These are phyloP conservation scores for Metarhizium rileyi DNA, from an alignment of 2,329 filamentous ascomycete species.

Conservation along the genomic window DNA sequence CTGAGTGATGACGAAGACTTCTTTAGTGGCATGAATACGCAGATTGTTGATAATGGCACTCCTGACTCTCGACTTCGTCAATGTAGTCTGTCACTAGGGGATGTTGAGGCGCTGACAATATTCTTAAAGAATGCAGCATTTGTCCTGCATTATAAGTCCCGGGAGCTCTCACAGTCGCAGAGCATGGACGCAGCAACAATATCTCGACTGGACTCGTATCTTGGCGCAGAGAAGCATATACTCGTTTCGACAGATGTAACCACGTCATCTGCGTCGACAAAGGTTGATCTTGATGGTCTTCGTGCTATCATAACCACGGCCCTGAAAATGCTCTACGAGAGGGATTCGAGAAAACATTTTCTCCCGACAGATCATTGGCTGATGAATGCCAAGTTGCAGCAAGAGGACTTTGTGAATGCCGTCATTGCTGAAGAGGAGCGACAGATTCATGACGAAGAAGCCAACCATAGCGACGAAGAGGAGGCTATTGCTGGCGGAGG, in stretches of 20 bases:
- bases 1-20: conserved; percentile 97
- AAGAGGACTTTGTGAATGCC: conserved; percentile 75
- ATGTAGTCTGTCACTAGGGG: conserved; percentile 59
- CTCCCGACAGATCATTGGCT: conserved; percentile 82
- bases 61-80: conserved; percentile 40
- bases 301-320: conserved; percentile 71
- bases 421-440: conserved; percentile 84
- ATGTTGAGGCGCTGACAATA: conserved; percentile 64
- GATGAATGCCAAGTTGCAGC: conserved; percentile 81
- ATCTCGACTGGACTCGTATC: conserved; percentile 20
- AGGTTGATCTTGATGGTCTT: conserved; percentile 64
- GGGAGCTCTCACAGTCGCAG: conserved; percentile 40
- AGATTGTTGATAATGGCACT: conserved; percentile 25
- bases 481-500: conserved; percentile 24
- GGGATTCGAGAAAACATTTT: conserved; percentile 82
- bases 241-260: not conserved
- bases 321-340: conserved; percentile 81
- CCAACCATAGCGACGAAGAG: conserved; percentile 15
- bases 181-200: conserved; percentile 13
- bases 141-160: conserved; percentile 73
- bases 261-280: conserved; percentile 11
- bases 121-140: conserved; percentile 92
- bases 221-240: conserved; percentile 9
- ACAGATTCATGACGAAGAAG: conserved; percentile 46
- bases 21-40: conserved; percentile 48